These are phyloP conservation scores for Climacium dendroides DNA, from an alignment of 225 moss, liverwort and hornwort species.

Conservation along the genomic window DNA sequence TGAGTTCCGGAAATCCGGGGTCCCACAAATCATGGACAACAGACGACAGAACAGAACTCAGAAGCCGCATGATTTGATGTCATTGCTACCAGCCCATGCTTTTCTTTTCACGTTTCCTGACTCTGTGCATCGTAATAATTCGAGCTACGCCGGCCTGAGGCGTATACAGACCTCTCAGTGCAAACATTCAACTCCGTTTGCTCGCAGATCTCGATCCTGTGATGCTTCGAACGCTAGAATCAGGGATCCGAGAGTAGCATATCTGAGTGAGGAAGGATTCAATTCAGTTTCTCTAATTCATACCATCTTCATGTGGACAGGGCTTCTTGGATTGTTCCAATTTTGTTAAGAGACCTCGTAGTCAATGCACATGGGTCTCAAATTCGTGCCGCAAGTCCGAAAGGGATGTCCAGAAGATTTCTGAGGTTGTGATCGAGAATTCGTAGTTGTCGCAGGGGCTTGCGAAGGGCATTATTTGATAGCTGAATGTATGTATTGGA, in stretches of 20 bases:
- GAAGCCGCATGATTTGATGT: neutral
- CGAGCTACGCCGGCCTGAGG: neutral
- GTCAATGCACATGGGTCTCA: neutral
- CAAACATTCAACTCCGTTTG: neutral
- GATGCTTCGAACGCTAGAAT: neutral
- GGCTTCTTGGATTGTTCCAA: neutral
- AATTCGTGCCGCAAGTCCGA: neutral
- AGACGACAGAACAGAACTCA: neutral
- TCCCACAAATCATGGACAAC: neutral
- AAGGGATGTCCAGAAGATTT: neutral
- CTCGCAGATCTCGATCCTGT: neutral
- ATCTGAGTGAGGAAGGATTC: neutral
- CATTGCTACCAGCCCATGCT: neutral
- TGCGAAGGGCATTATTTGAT: neutral
- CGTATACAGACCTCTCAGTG: neutral
- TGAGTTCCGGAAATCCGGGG: neutral
- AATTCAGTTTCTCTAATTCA: neutral
- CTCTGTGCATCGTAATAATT: neutral
- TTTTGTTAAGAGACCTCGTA: neutral
- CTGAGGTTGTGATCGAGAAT: neutral
- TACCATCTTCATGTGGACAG: neutral
- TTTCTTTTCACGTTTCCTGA: neutral
- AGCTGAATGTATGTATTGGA: neutral
- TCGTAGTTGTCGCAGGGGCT: neutral
- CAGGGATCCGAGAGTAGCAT: neutral